Base-by-base conservation (phyloP, 2,329 filamentous ascomycete species). In the Colletotrichum sp. region DNA sequence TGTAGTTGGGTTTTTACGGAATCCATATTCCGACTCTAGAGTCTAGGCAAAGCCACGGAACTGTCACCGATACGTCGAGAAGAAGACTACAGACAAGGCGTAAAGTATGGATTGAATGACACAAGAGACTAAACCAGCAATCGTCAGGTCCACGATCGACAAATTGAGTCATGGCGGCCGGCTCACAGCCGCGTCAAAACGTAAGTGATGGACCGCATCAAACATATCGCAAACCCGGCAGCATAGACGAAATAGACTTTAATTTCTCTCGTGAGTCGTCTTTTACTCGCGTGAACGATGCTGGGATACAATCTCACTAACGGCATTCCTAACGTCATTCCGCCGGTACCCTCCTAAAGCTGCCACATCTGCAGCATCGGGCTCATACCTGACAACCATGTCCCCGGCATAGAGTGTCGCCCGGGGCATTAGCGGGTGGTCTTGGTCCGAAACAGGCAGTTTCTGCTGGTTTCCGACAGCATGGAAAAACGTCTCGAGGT, bases 351-450 rank as follows among this genome's bases (percentile, higher is more conserved):
- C 28, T 5, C 71, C 75, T 2, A 76, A 26, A 6, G 32, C 8
- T 55, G 24, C 30, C 30, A 67, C 12, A 16, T 67, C 67, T 15
- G n/a, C 71, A 16, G 60, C n/a, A 12, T 75, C 71, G 8, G 67
- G 62, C n/a, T 75, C 71, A 6, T 76, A 75, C 22, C 22, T 22
- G 1, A 71, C 55, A 5, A 26, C 55, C 39, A 8, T 71, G 52
- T 74, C 63, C 2, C 71, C 71, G 1, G 66, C 71, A 26, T 63
- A 70, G 3, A 70, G 16, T 1, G 26, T 65, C 13, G 60, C 8
- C 26, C 63, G 28, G 16, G 75, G 75, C 30, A 76, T 18, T 12
- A 76, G 57, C 18, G 75, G 75, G 5, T 76, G 75, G 5, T 76
- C 71, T 6, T 75, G 52, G 0, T 75, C 60, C 71, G 18, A 5